Evolutionary conservation across 2,329 filamentous ascomycete genomes (phyloP).

Genomic region (Epichloe uncinata): DNA sequence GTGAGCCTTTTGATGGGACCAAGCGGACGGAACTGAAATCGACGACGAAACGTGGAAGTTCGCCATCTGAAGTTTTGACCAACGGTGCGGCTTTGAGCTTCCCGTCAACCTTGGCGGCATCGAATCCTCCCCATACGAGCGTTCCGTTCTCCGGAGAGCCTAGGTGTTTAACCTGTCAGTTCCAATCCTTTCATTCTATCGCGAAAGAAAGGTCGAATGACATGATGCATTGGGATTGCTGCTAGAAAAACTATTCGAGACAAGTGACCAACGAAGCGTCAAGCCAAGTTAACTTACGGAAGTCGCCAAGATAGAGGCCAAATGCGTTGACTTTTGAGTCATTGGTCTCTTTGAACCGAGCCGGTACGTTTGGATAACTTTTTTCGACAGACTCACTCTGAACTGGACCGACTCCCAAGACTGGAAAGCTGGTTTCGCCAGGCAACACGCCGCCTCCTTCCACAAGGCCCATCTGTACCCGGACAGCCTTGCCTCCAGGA

Average conservation of each 20-base stretch:
- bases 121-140: slow-evolving; percentile 3
- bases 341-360: background rate
- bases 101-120: background rate
- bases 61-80: background rate
- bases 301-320: background rate
- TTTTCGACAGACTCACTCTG: background rate
- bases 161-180: background rate
- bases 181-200: background rate
- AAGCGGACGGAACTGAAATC: background rate
- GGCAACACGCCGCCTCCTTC: background rate
- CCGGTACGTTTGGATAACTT: background rate
- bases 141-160: background rate
- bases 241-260: too few relatives aligned
- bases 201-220: too few relatives aligned
- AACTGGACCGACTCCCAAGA: background rate
- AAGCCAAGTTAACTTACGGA: background rate
- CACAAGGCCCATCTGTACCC: background rate
- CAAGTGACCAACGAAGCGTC: background rate
- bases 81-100: background rate
- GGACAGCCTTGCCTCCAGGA: background rate
- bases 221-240: too few relatives aligned
- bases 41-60: background rate
- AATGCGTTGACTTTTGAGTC: background rate
- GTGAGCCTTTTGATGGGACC: background rate
- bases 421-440: background rate